Conservation (phyloP, 495 filamentous ascomycete genomes). For the Astrothelium macrocarpum region DNA sequence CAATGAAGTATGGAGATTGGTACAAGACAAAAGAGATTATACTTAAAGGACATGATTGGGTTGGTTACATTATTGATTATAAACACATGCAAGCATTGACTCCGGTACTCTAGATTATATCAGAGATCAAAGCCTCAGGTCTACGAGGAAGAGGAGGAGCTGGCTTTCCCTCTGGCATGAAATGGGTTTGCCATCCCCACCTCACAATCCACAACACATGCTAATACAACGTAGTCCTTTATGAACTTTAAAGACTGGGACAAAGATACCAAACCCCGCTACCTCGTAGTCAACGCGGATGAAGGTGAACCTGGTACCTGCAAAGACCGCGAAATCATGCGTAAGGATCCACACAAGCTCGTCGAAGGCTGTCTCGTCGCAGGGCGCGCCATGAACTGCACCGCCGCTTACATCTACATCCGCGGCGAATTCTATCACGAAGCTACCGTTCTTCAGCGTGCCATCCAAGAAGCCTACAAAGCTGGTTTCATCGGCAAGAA, state of each 20-base stretch:
- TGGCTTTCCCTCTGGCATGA: conserved; percentile 94
- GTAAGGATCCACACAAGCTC: conserved; percentile 98
- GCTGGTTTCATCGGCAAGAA: conserved; percentile 95
- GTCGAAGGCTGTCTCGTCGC: conserved; percentile 95
- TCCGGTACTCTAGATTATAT: conserved; percentile 57
- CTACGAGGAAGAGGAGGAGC: conserved; percentile 93
- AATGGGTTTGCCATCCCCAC: conserved; percentile 61
- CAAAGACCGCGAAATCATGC: conserved; percentile 99
- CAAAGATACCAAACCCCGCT: conserved; percentile 90
- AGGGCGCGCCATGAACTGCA: conserved; percentile 94
- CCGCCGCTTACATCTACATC: conserved; percentile 98
- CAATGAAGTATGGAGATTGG: conserved; percentile 99
- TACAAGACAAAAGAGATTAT: conserved; percentile 98
- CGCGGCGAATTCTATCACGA: conserved; percentile 98
- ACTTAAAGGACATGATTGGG: conserved; percentile 94
- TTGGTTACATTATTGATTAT: conserved; percentile 28
- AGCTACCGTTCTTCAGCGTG: conserved; percentile 83
- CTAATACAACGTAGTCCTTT: conserved; percentile 61
- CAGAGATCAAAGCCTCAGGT: conserved; percentile 91
- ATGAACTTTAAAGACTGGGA: conserved; percentile 99
- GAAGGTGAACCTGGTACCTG: conserved; percentile 98
- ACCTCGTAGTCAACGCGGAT: conserved; percentile 95
- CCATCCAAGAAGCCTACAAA: conserved; percentile 94
- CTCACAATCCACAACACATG: too few species aligned
- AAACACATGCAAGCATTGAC: background rate